Evolutionary conservation across 768 basidiomycete genomes (phyloP).

Genomic region (Pisolithus microcarpus): DNA sequence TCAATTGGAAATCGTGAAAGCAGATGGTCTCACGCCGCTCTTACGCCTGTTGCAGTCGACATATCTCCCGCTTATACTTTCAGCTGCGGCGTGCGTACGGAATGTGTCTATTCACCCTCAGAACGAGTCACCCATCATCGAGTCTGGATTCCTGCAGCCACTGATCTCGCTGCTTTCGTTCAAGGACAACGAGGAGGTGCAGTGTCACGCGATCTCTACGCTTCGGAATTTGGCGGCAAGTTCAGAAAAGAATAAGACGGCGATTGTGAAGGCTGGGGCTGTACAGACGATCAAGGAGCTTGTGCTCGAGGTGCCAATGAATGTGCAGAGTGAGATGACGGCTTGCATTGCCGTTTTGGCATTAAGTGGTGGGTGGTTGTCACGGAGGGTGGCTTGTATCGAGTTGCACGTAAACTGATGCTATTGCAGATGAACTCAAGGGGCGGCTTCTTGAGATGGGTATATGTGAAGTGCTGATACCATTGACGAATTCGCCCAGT

Average conservation of each 20-base stretch:
- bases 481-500: conserved; percentile 90
- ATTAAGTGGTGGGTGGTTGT: conserved; percentile 65
- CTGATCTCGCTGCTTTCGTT: conserved; percentile 94
- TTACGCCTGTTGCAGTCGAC: conserved; percentile 93
- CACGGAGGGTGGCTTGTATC: not conserved
- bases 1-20: conserved; percentile 95
- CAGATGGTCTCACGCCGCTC: conserved; percentile 85
- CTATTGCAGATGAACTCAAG: conserved; percentile 83
- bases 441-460: conserved; percentile 97
- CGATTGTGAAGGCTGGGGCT: conserved; percentile 96
- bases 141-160: conserved; percentile 93
- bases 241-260: conserved; percentile 96
- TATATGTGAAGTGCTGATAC: conserved; percentile 94
- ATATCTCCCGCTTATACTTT: conserved; percentile 95
- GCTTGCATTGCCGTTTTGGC: conserved; percentile 97
- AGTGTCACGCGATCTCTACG: conserved; percentile 98
- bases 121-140: conserved; percentile 99
- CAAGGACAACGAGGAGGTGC: conserved; percentile 99
- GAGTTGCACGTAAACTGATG: conserved; percentile 4
- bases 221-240: conserved; percentile 94
- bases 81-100: conserved; percentile 96
- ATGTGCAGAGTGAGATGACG: conserved; percentile 99
- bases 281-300: conserved; percentile 95
- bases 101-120: conserved; percentile 98
- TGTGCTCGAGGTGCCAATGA: conserved; percentile 89